phyloP scores from a whole-genome alignment of 2,329 filamentous ascomycete species.

The Scedosporium boydii region DNA sequence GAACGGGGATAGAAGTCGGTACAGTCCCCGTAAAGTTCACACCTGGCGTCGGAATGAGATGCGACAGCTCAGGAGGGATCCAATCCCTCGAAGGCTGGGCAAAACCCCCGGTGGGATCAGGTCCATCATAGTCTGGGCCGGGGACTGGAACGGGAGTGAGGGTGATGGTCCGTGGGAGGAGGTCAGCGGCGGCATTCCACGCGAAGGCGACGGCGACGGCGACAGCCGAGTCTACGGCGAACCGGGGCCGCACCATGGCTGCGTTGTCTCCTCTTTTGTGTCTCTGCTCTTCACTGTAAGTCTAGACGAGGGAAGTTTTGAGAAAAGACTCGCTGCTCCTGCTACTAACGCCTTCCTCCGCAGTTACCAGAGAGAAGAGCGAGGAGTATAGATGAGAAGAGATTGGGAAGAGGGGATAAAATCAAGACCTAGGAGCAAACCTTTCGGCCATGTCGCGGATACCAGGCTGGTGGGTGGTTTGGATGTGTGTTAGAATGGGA shows the following conservation, averaged over 20 bases:
- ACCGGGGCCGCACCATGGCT: neutral
- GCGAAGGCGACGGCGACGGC: neutral
- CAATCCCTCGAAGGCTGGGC: neutral
- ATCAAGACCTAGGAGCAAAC: neutral
- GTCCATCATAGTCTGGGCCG: neutral
- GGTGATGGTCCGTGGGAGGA: neutral
- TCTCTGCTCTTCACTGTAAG: neutral
- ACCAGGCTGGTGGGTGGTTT: neutral
- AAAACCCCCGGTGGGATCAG: neutral
- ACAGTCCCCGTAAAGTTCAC: neutral
- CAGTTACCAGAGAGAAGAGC: neutral
- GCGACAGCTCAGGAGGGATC: neutral
- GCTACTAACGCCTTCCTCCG: neutral
- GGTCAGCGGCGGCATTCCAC: neutral
- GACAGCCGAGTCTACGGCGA: slow-evolving; percentile 1
- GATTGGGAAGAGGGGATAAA: neutral
- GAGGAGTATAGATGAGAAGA: neutral
- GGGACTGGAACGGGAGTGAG: neutral
- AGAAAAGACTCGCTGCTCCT: neutral
- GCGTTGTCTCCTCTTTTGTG: neutral
- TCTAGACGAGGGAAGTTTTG: neutral
- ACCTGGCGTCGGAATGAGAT: slow-evolving; percentile 3
- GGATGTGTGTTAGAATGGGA: neutral
- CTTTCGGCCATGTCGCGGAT: neutral
- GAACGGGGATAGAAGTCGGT: neutral